Conservation (phyloP, 176 grass and related monocot species). For the Carex pumila region DNA sequence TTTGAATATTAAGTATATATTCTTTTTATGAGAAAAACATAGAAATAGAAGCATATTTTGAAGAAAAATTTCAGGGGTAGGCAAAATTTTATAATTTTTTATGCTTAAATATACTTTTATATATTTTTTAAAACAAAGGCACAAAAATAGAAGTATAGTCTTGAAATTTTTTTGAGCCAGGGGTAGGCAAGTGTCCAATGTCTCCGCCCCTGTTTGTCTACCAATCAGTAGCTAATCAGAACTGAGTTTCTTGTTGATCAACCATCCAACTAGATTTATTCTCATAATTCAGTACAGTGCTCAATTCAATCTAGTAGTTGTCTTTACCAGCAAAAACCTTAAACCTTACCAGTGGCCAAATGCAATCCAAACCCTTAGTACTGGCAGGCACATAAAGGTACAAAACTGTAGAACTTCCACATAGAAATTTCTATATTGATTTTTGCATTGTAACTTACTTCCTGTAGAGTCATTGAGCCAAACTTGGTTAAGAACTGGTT, state of each 20-base stretch:
- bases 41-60: no score
- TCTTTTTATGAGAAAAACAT: no score
- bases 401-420: neutral
- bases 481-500: conserved; percentile 52
- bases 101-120: no score
- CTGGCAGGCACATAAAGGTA: neutral
- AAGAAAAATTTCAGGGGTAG: no score
- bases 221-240: neutral
- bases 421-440: neutral
- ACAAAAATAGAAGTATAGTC: no score
- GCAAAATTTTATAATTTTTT: no score
- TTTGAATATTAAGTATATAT: no score
- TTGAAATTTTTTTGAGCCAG: no score
- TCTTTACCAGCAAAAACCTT: neutral
- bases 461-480: conserved; percentile 28
- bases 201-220: no score
- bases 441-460: neutral
- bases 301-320: neutral
- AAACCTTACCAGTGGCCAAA: neutral
- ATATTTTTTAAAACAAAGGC: no score
- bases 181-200: no score
- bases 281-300: neutral
- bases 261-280: neutral
- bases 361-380: neutral
- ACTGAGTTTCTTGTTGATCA: neutral